phyloP scores from a whole-genome alignment of 1,284 basidiomycete species.

The Fomitopsis pinicola region DNA sequence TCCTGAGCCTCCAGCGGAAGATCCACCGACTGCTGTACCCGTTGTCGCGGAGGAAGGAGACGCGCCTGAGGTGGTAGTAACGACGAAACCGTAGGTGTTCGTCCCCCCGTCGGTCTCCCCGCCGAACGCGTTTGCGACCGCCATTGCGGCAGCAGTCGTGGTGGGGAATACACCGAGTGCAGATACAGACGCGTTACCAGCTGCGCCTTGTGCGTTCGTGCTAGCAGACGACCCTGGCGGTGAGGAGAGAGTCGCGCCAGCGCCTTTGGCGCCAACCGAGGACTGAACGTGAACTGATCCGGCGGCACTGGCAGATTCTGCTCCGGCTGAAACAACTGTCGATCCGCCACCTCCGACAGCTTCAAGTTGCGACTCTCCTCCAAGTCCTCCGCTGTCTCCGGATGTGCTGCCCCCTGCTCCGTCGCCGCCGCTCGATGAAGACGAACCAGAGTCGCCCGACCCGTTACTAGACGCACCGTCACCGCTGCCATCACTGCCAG shows the following conservation, averaged over 20 bases:
- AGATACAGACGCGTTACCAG: neutral
- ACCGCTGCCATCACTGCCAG: neutral
- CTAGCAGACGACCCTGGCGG: neutral
- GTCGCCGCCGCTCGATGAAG: neutral
- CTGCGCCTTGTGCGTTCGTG: neutral
- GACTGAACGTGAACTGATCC: neutral
- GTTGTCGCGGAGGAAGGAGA: neutral
- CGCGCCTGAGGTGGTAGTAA: neutral
- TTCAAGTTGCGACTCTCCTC: no score
- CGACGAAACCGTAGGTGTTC: neutral
- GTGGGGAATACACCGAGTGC: neutral
- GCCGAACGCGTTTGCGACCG: neutral
- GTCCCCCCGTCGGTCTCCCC: neutral
- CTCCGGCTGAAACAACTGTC: constrained; percentile 4
- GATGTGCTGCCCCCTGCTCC: constrained; percentile 1
- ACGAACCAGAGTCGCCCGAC: neutral
- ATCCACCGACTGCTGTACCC: neutral
- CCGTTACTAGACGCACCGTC: neutral
- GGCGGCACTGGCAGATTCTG: neutral
- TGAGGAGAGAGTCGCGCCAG: neutral
- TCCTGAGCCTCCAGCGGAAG: neutral
- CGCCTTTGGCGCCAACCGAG: neutral
- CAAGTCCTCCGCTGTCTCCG: neutral
- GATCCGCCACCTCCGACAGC: constrained; percentile 8
- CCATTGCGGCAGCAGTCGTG: neutral